Conservation (phyloP, 306 rosid genomes). For the Argentina anserina region DNA sequence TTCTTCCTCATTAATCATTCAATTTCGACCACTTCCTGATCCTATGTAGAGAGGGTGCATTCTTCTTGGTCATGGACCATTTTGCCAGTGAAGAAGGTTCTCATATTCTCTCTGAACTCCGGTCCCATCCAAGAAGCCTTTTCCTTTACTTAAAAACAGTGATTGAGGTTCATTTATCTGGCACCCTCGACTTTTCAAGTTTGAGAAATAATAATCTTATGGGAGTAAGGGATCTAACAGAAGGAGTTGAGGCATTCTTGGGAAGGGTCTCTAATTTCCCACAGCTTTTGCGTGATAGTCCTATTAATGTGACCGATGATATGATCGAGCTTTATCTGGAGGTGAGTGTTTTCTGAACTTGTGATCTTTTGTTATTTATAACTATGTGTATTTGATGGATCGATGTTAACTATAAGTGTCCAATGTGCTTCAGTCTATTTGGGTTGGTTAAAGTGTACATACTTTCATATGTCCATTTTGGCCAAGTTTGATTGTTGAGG, state of each 20-base stretch:
- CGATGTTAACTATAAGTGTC: constrained; percentile 16
- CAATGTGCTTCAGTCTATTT: constrained; percentile 9
- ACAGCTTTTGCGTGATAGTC: constrained; percentile 66
- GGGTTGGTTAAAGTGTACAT: constrained; percentile 18
- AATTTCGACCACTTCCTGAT: constrained; percentile 23
- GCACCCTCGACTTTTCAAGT: constrained; percentile 59
- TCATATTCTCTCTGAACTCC: constrained; percentile 60
- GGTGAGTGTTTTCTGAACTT: constrained; percentile 47
- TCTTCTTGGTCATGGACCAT: constrained; percentile 66
- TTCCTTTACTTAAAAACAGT: constrained; percentile 89
- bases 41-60: constrained; percentile 63
- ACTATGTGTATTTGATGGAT: constrained; percentile 3
- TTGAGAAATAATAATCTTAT: constrained; percentile 46
- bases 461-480: neutral
- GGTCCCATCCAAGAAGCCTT: constrained; percentile 68
- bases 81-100: constrained; percentile 58
- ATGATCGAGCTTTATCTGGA: constrained; percentile 88
- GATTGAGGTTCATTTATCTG: constrained; percentile 83
- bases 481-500: neutral
- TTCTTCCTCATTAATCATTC: constrained; percentile 13
- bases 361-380: constrained; percentile 4
- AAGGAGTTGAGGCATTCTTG: constrained; percentile 59
- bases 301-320: constrained; percentile 76
- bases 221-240: constrained; percentile 45
- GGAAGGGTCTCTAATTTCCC: constrained; percentile 74